Evolutionary conservation across 352 stramenopile species (phyloP), one percentile per base, ranked within the genome.

Genomic region (Globisporangium alternatum): DNA sequence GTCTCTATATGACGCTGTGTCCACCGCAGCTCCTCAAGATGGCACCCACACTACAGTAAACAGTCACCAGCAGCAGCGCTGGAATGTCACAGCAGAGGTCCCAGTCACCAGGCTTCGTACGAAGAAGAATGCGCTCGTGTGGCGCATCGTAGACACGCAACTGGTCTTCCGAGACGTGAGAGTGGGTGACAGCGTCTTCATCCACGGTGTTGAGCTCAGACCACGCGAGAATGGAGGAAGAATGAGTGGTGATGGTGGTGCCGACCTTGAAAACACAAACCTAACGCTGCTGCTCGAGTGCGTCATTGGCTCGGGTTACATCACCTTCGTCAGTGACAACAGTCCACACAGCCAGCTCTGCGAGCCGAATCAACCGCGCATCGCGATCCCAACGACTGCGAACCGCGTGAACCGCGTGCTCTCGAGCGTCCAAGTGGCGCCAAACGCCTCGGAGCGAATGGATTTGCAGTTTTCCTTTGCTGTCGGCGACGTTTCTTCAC

Each of bases 351-450:
- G 25, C 17, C 33, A 56, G 30, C 44, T 52, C 5, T 64, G 62
- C 17, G 54, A 49, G 33, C 62, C 62, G 17, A n/a, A 51, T 9
- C 41, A 68, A 15, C 15, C 44, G 1, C 55, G 21, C 8, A 43
- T 63, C 15, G 54, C 3, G 17, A 28, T 68, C 31, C 0, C 30
- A n/a, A 63, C 55, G 2, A 63, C 62, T 31, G 44, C 30, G 19
- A 53, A 47, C 12, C 41, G 37, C 44, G 39, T 44, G 28, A 68
- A 63, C 12, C 62, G 62, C n/a, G 54, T 68, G 35, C 62, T 68
- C 21, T 49, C 43, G 22, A 53, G 44, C 19, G 28, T 64, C n/a
- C 43, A 39, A 12, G 47, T 63, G 22, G 17, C 45, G 19, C 47
- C 56, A 15, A 63, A 63, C 56, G 28, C 54, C 13, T 53, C 33